phyloP scores from a whole-genome alignment of 2,329 filamentous ascomycete genomes.

The Mollisiaceae sp. region DNA sequence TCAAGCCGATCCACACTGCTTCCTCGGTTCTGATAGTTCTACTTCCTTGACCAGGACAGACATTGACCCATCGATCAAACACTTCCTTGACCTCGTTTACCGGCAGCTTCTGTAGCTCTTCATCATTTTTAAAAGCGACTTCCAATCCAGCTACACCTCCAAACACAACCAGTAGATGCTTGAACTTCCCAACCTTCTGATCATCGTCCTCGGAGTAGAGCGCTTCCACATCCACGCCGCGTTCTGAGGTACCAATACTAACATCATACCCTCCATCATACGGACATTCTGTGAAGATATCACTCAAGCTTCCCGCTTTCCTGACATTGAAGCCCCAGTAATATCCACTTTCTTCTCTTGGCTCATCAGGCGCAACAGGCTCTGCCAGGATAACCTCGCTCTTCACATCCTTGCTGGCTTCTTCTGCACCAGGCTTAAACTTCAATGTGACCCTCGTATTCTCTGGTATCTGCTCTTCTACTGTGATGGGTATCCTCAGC shows the following conservation, averaged over 20 bases:
- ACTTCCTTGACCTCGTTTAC: conserved; percentile 69
- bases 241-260: conserved; percentile 83
- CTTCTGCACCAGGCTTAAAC: conserved; percentile 55
- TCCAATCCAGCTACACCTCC: conserved; percentile 83
- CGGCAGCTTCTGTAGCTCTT: conserved; percentile 58
- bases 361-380: conserved; percentile 69
- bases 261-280: conserved; percentile 82
- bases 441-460: conserved; percentile 77
- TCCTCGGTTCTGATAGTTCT: conserved; percentile 85
- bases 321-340: conserved; percentile 86
- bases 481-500: conserved; percentile 55
- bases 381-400: conserved; percentile 49
- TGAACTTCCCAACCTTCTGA: conserved; percentile 52
- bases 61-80: conserved; percentile 86
- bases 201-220: conserved; percentile 38
- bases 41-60: conserved; percentile 80
- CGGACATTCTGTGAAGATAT: conserved; percentile 77
- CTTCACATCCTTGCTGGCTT: conserved; percentile 41
- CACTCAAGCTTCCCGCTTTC: conserved; percentile 67
- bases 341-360: conserved; percentile 77
- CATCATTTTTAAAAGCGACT: conserved; percentile 69
- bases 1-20: conserved; percentile 77
- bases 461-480: conserved; percentile 60
- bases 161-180: conserved; percentile 79
- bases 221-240: conserved; percentile 54